These are phyloP conservation scores for Stylonectria norvegica DNA, from an alignment of 2,329 filamentous ascomycete genomes.

Conservation along the genomic window DNA sequence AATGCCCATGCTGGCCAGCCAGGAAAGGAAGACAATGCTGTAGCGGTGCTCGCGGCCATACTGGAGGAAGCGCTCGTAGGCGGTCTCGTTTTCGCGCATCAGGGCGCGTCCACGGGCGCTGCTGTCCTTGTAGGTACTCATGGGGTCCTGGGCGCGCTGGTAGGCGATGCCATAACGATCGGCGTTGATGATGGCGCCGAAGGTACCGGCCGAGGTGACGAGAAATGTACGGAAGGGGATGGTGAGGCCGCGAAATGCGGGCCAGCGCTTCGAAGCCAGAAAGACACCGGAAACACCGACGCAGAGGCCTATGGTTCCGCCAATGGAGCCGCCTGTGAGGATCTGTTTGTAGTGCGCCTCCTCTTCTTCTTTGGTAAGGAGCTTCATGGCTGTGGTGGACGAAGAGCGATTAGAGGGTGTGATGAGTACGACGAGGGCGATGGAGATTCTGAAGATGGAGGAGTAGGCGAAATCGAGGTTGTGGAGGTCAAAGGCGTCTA, in stretches of 20 bases:
- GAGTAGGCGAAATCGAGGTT: background rate
- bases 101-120: slow-evolving; percentile 55
- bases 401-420: background rate
- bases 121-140: slow-evolving; percentile 62
- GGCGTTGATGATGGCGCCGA: slow-evolving; percentile 82
- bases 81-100: slow-evolving; percentile 53
- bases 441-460: background rate
- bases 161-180: slow-evolving; percentile 65
- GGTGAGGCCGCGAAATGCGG: slow-evolving; percentile 76
- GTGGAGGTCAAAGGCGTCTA: background rate
- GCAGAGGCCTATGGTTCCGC: slow-evolving; percentile 65
- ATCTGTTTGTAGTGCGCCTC: slow-evolving; percentile 77
- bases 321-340: slow-evolving; percentile 73
- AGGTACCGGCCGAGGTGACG: slow-evolving; percentile 76
- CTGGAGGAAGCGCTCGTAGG: slow-evolving; percentile 59
- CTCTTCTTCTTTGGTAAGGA: slow-evolving; percentile 93
- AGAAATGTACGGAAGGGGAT: slow-evolving; percentile 90
- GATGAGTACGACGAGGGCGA: background rate
- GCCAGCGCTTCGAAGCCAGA: slow-evolving; percentile 67
- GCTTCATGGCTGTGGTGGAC: slow-evolving; percentile 67
- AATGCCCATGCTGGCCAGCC: slow-evolving; percentile 75
- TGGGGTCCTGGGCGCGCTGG: slow-evolving; percentile 67
- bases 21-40: slow-evolving; percentile 76
- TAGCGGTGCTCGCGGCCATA: slow-evolving; percentile 83
- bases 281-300: slow-evolving; percentile 66